Evolutionary conservation across 345 rosid species (phyloP).

Genomic region (Gossypium mustelinum): DNA sequence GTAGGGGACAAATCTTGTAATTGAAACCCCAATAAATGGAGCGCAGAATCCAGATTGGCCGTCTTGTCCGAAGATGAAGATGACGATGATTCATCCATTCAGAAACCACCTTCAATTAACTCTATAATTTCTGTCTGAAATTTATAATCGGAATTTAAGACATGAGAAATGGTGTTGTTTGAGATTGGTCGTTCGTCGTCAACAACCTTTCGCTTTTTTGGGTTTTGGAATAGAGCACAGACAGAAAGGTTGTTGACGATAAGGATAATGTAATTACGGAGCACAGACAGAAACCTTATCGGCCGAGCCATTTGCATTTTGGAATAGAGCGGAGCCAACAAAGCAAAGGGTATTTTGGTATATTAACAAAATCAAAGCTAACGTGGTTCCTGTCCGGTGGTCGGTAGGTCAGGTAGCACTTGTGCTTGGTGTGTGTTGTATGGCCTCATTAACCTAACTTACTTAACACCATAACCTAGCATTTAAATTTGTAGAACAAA

Average conservation of each 20-base stretch:
- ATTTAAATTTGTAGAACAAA: too few relatives aligned
- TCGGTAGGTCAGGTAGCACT: not conserved
- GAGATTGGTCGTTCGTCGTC: not conserved
- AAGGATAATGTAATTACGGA: too few relatives aligned
- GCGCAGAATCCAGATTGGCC: slow-evolving; percentile 38
- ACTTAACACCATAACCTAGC: too few relatives aligned
- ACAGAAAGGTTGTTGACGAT: too few relatives aligned
- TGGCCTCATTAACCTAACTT: too few relatives aligned
- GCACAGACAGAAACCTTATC: too few relatives aligned
- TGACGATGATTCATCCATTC: slow-evolving; percentile 35
- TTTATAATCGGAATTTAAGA: not conserved
- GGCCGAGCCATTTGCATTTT: too few relatives aligned
- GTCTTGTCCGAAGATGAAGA: slow-evolving; percentile 27
- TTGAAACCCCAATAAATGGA: slow-evolving; percentile 52
- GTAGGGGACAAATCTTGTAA: slow-evolving; percentile 47
- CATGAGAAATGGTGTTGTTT: not conserved
- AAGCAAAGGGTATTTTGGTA: not conserved
- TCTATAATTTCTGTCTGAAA: not conserved
- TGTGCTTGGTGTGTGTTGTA: not conserved
- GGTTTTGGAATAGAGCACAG: too few relatives aligned
- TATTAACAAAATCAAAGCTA: not conserved
- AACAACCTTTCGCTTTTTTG: not conserved
- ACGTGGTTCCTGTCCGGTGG: not conserved
- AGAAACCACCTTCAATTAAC: not conserved
- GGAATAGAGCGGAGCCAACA: not conserved